Conservation (phyloP, 768 basidiomycete species). For the Neoboletus brunneissimus region DNA sequence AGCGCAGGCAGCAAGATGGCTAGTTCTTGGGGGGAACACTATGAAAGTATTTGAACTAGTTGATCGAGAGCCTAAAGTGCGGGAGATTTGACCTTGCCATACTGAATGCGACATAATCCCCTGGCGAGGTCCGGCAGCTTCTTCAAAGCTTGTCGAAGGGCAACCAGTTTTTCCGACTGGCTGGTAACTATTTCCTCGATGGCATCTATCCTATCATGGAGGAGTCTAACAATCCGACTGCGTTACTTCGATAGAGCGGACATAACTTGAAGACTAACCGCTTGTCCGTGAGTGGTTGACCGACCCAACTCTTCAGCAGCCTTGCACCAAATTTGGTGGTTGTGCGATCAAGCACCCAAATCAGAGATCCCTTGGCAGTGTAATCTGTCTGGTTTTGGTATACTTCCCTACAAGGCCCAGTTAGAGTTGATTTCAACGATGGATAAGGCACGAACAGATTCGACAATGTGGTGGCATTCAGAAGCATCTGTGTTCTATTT, state of each 20-base stretch:
- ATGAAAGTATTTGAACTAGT: neutral
- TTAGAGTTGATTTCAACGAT: neutral
- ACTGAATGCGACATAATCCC: slow-evolving; percentile 86
- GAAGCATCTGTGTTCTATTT: slow-evolving; percentile 76
- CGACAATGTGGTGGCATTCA: slow-evolving; percentile 82
- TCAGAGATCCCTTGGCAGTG: slow-evolving; percentile 67
- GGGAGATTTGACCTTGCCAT: slow-evolving; percentile 67
- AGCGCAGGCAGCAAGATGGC: slow-evolving; percentile 74
- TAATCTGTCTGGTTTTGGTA: slow-evolving; percentile 87
- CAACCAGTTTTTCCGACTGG: slow-evolving; percentile 57
- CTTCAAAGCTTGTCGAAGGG: slow-evolving; percentile 65
- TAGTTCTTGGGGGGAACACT: slow-evolving; percentile 86
- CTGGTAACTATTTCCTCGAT: slow-evolving; percentile 77
- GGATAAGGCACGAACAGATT: slow-evolving; percentile 52
- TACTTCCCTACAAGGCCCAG: slow-evolving; percentile 59
- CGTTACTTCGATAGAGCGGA: neutral
- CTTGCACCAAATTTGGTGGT: slow-evolving; percentile 87
- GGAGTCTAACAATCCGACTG: slow-evolving; percentile 44
- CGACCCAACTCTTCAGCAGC: slow-evolving; percentile 81
- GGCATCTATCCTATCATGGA: slow-evolving; percentile 78
- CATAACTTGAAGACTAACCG: slow-evolving; percentile 39
- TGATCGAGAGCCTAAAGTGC: neutral
- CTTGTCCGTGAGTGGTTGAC: slow-evolving; percentile 75
- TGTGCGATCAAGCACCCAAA: slow-evolving; percentile 85
- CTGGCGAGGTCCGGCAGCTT: slow-evolving; percentile 84